Percentiles rank a stretch among this genome's conserved stretches.
Evolutionary conservation across 768 basidiomycete genomes (phyloP).

Genomic region (Suillus tomentosus): DNA sequence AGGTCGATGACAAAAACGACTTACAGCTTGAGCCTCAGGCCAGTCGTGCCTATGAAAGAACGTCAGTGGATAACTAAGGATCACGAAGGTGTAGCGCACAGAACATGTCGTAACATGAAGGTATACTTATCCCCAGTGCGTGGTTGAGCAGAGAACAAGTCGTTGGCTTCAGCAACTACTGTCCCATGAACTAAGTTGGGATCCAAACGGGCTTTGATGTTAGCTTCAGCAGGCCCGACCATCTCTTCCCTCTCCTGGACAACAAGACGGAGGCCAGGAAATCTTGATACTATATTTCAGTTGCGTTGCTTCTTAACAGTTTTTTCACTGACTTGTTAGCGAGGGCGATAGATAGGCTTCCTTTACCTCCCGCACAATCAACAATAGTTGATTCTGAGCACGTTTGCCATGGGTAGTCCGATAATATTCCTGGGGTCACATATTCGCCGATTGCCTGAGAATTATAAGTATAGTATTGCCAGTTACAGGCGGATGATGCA

Average conservation of each 20-base stretch:
- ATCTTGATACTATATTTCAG: conserved; percentile 1
- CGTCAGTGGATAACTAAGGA: neutral
- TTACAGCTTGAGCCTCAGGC: conserved; percentile 16
- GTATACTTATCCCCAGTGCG: neutral
- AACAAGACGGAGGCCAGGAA: conserved; percentile 27
- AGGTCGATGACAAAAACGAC: neutral
- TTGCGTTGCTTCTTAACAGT: conserved; percentile 1
- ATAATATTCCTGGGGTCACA: conserved; percentile 38
- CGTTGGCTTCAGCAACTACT: conserved; percentile 40
- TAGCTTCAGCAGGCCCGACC: neutral
- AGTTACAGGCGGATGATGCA: neutral
- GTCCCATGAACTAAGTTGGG: conserved; percentile 34
- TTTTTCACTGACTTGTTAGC: conserved; percentile 32
- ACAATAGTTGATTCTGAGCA: conserved; percentile 40
- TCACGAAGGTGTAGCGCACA: neutral
- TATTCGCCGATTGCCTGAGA: conserved; percentile 9
- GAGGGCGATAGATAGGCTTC: conserved; percentile 42
- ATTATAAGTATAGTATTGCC: neutral
- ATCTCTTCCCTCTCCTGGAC: conserved; percentile 40
- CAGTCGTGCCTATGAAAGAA: conserved; percentile 16
- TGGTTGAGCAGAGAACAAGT: conserved; percentile 42
- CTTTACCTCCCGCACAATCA: conserved; percentile 42
- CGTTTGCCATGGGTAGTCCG: conserved; percentile 42
- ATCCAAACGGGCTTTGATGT: conserved; percentile 31
- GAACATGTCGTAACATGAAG: conserved; percentile 10